phyloP scores from a whole-genome alignment of 495 filamentous ascomycete species.

The Aspergillus affinis region DNA sequence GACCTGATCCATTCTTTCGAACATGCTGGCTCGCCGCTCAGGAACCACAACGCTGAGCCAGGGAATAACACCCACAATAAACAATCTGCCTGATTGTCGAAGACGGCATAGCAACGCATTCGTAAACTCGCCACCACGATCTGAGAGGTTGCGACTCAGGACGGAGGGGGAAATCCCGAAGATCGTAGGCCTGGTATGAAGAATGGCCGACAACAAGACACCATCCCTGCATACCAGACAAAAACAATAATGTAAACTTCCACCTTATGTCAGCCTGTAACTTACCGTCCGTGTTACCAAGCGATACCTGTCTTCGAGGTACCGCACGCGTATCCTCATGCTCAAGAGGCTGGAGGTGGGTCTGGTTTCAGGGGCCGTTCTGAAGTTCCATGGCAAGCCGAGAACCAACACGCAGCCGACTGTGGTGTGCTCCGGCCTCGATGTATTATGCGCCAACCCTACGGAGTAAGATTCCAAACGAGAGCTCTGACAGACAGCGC shows the following conservation, averaged over 20 bases:
- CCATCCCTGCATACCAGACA: conserved; percentile 21
- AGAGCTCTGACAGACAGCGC: too few species aligned
- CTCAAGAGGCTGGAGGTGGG: conserved; percentile 14
- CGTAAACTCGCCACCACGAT: conserved; percentile 12
- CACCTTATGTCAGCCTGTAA: conserved; percentile 4
- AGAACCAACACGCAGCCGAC: conserved; percentile 8
- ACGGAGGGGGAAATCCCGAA: not conserved
- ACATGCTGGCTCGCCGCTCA: not conserved
- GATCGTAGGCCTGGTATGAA: conserved; percentile 3
- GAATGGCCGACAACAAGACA: conserved; percentile 13
- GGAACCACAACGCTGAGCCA: not conserved
- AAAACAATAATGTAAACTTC: conserved; percentile 12
- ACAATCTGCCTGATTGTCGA: not conserved
- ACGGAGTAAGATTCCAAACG: too few species aligned
- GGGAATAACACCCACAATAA: conserved; percentile 2
- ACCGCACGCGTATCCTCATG: not conserved
- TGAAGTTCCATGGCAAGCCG: conserved; percentile 20
- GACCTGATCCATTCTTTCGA: not conserved
- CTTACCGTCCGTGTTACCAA: conserved; percentile 6
- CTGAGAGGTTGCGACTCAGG: not conserved
- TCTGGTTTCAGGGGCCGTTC: conserved; percentile 24
- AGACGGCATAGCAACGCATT: conserved; percentile 19
- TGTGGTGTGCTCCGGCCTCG: conserved; percentile 2
- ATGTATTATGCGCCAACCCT: too few species aligned
- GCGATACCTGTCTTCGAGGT: not conserved